phyloP scores from a whole-genome alignment of 352 stramenopile genomes.

The Detonula confervacea region DNA sequence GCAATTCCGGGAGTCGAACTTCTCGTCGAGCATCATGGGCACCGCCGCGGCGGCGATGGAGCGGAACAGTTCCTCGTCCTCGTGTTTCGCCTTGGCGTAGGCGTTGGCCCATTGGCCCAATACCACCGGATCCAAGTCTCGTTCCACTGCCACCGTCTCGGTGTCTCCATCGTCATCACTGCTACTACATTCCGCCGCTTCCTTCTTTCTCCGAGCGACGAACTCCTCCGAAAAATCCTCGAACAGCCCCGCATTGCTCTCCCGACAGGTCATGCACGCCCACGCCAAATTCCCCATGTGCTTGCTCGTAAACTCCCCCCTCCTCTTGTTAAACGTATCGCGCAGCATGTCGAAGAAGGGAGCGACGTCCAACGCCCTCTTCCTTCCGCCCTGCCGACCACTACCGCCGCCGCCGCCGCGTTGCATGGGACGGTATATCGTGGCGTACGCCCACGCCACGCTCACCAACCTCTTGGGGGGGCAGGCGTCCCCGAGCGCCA shows the following conservation, averaged over 20 bases:
- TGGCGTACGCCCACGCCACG: slow-evolving; percentile 30
- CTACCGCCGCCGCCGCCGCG: background rate
- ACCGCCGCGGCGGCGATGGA: slow-evolving; percentile 24
- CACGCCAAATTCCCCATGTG: slow-evolving; percentile 45
- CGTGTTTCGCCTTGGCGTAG: slow-evolving; percentile 33
- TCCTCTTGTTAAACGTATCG: slow-evolving; percentile 17
- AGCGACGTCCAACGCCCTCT: slow-evolving; percentile 32
- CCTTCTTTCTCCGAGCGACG: slow-evolving; percentile 9
- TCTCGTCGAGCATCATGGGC: slow-evolving; percentile 12
- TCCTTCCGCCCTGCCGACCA: too few relatives aligned
- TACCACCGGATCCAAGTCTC: slow-evolving; percentile 24
- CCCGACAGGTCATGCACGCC: slow-evolving; percentile 35
- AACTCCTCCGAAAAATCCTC: slow-evolving; percentile 39
- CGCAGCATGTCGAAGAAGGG: slow-evolving; percentile 27
- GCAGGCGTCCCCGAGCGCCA: background rate
- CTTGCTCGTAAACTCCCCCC: slow-evolving; percentile 27
- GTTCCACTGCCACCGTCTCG: too few relatives aligned
- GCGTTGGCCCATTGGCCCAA: slow-evolving; percentile 42
- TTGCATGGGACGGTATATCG: background rate
- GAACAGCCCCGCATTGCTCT: slow-evolving; percentile 10
- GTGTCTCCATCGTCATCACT: slow-evolving; percentile 9
- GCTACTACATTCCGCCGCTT: background rate
- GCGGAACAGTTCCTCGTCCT: slow-evolving; percentile 33
- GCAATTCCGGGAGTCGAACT: slow-evolving; percentile 23
- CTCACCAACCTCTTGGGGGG: slow-evolving; percentile 26